Conservation (phyloP, 495 filamentous ascomycete species). For the Aspergillus leporis region DNA sequence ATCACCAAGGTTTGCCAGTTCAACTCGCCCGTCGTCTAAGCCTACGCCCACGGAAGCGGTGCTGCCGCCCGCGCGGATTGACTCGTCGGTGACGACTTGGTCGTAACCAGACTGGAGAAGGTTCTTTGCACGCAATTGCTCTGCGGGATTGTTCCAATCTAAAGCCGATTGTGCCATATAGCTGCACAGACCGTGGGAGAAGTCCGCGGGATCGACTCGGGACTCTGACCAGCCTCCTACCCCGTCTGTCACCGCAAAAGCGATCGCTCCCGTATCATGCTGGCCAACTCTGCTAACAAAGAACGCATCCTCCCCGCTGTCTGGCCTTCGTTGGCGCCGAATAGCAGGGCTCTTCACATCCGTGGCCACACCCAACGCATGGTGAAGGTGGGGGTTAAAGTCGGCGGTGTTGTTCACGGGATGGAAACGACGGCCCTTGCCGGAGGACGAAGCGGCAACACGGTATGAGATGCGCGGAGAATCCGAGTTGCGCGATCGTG, state of each 20-base stretch:
- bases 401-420: conserved; percentile 70
- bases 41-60: conserved; percentile 85
- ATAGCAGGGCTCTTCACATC: conserved; percentile 32
- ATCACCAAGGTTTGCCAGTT: conserved; percentile 95
- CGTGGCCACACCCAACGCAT: conserved; percentile 55
- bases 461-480: conserved; percentile 45
- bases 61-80: conserved; percentile 79
- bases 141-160: conserved; percentile 38
- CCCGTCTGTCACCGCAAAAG: conserved; percentile 89
- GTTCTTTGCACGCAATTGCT: conserved; percentile 60
- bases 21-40: conserved; percentile 65
- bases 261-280: conserved; percentile 49
- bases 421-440: conserved; percentile 75
- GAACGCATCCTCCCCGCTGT: conserved; percentile 93
- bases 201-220: conserved; percentile 90
- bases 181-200: conserved; percentile 91
- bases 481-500: conserved; percentile 19
- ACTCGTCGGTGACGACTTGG: conserved; percentile 68
- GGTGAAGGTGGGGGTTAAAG: conserved; percentile 63
- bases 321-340: conserved; percentile 53
- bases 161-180: conserved; percentile 80
- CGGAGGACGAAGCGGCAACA: conserved; percentile 62
- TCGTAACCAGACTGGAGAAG: conserved; percentile 86
- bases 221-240: conserved; percentile 93
- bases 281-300: conserved; percentile 77